Evolutionary conservation across 148 eudicot genomes (phyloP).

Genomic region (Pharnaceum exiguum): DNA sequence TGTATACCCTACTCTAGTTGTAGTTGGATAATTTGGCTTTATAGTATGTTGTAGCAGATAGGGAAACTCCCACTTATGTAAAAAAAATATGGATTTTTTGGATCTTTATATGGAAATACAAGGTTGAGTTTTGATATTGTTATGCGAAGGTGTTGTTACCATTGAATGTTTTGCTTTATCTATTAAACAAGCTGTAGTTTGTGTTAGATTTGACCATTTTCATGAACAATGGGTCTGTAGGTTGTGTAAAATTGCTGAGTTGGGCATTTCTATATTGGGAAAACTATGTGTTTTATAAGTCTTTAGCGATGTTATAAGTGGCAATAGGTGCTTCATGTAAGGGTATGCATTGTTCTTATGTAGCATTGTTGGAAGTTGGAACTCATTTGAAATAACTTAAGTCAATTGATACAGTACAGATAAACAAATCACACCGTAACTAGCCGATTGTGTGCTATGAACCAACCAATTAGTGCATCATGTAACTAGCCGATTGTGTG

Average conservation of each 20-base stretch:
- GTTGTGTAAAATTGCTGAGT: too few relatives aligned
- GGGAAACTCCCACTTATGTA: background rate
- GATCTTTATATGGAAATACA: background rate
- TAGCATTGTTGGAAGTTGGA: too few relatives aligned
- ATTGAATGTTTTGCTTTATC: background rate
- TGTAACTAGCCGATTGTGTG: too few relatives aligned
- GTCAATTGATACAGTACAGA: too few relatives aligned
- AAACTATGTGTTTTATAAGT: too few relatives aligned
- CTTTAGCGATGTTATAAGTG: too few relatives aligned
- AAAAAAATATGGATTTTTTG: background rate
- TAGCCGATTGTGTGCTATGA: too few relatives aligned
- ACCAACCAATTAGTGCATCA: too few relatives aligned
- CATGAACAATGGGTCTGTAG: background rate
- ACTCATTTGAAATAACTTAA: too few relatives aligned
- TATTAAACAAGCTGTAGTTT: background rate
- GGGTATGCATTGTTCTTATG: too few relatives aligned
- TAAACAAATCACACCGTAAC: too few relatives aligned
- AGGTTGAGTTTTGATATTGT: slow-evolving; percentile 1
- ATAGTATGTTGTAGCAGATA: background rate
- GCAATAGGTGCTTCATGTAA: too few relatives aligned
- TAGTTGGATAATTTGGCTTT: background rate
- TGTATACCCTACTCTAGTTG: background rate
- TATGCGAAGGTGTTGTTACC: background rate
- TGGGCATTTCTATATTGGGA: background rate
- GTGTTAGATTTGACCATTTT: background rate